Evolutionary conservation across 768 basidiomycete genomes (phyloP).

Genomic region (Collybia sp.): DNA sequence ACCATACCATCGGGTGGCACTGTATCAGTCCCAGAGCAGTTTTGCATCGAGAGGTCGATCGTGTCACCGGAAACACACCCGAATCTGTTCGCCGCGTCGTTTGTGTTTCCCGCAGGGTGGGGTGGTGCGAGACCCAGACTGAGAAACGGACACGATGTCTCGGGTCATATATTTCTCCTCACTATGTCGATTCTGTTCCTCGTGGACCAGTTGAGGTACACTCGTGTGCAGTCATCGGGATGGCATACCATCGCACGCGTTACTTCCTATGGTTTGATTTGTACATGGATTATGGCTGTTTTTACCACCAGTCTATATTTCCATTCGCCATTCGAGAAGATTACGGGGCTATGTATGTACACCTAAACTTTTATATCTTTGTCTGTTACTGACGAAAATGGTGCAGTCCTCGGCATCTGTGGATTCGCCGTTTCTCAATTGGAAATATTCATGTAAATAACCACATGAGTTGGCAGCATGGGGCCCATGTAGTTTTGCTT

Average conservation of each 20-base stretch:
- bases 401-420: conserved; percentile 13
- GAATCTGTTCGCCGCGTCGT: conserved; percentile 42
- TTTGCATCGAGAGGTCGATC: conserved; percentile 46
- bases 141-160: conserved; percentile 84
- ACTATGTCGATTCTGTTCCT: conserved; percentile 77
- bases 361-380: not conserved
- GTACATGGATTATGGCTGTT: conserved; percentile 67
- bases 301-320: conserved; percentile 88
- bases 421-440: conserved; percentile 12
- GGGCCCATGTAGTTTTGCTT: too few relatives aligned
- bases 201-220: conserved; percentile 63
- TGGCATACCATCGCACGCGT: conserved; percentile 45
- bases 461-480: too few relatives aligned
- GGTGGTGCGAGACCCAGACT: conserved; percentile 48
- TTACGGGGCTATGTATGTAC: conserved; percentile 76
- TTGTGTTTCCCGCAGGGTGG: conserved; percentile 39
- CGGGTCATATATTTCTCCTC: conserved; percentile 90
- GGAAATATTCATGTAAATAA: conserved; percentile 1
- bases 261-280: conserved; percentile 43
- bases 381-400: not conserved
- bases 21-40: conserved; percentile 49
- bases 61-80: conserved; percentile 64
- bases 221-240: conserved; percentile 35
- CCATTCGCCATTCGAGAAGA: conserved; percentile 84
- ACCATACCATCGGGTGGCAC: conserved; percentile 50